phyloP scores from a whole-genome alignment of 192 early-diverging fungal genomes.

The Obelidium mucronatum region DNA sequence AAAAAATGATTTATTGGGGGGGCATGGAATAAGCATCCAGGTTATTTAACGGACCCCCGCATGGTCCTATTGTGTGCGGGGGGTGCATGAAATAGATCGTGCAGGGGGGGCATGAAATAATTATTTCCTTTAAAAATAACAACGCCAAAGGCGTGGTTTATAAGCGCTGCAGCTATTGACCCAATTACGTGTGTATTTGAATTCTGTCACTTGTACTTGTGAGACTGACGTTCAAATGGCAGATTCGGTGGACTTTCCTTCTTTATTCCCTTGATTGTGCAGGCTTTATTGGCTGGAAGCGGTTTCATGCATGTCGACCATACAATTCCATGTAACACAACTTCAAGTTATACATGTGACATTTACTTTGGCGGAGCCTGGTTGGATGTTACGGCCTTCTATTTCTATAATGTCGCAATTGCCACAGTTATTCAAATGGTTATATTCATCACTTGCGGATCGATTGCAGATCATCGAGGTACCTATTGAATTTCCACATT shows the following conservation, averaged over 20 bases:
- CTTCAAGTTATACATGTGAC: constrained; percentile 20
- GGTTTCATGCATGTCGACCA: constrained; percentile 27
- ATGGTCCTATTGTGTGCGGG: no score
- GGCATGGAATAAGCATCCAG: no score
- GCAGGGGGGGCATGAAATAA: no score
- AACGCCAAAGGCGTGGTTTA: not conserved
- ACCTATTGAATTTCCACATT: no score
- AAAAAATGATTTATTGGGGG: no score
- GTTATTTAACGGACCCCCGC: no score
- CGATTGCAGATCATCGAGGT: constrained; percentile 52
- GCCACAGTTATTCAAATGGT: constrained; percentile 37
- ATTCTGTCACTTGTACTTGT: no score
- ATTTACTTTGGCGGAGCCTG: constrained; percentile 19
- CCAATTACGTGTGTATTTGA: not conserved
- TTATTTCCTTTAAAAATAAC: no score
- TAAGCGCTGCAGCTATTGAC: not conserved
- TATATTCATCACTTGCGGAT: constrained; percentile 40
- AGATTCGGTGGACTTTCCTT: constrained; percentile 15
- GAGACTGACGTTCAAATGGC: no score
- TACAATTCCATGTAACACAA: constrained; percentile 33
- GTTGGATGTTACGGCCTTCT: constrained; percentile 34
- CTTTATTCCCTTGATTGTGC: constrained; percentile 39
- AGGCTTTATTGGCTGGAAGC: constrained; percentile 20
- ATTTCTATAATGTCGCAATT: constrained; percentile 42
- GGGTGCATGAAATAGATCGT: no score